Base-by-base conservation (phyloP, 345 rosid species). In the Erucastrum elatum region DNA sequence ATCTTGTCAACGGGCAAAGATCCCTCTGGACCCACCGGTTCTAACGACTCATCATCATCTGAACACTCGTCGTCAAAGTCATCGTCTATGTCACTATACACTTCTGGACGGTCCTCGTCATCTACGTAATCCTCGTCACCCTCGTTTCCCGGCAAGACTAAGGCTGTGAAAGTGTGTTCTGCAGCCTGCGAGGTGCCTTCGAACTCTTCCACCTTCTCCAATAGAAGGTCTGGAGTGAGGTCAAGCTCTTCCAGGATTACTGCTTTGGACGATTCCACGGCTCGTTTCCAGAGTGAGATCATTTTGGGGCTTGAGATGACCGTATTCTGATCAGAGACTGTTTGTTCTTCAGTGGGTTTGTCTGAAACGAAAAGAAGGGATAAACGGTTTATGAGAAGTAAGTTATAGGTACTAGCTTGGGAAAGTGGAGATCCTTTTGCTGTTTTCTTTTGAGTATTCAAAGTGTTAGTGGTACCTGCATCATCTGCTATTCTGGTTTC, bases 171-270 rank as follows among this genome's bases (percentile, higher is more conserved):
- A 37, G 92, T 87, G 78, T 91, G 98, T 81, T 91, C 95, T 3
- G 87, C 83, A 55, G 89, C 90, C 82, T 83, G 90, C 41, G 92
- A 87, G 34, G 86, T 51, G 68, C 87, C 79, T 75, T 84, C 93
- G 2, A 94, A 87, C 82, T 91, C 94, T 84, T 91, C 91, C 4
- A 94, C 93, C 79, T 84, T 94, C 75, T 80, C 81, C 76, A 92
- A 71, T 68, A 94, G 87, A 44, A 78, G 87, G 77, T 94, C 93
- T 0, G 95, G 98, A 58, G 85, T 81, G 13, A 89, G 84, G 80
- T 85, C 67, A 11, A 79, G 78, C 77, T 88, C 85, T 59, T 89
- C 90, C 64, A 91, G 83, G 70, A 90, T 26, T 62, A 88, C 71
- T 8, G 98, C 96, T 79, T 90, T 92, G 69, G 83, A 88, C 17